A percentile compares a stretch with the other conserved stretches of the same genome.
Evolutionary conservation across 192 early-diverging fungal species (phyloP).

Genomic region (Backusella australiensis): DNA sequence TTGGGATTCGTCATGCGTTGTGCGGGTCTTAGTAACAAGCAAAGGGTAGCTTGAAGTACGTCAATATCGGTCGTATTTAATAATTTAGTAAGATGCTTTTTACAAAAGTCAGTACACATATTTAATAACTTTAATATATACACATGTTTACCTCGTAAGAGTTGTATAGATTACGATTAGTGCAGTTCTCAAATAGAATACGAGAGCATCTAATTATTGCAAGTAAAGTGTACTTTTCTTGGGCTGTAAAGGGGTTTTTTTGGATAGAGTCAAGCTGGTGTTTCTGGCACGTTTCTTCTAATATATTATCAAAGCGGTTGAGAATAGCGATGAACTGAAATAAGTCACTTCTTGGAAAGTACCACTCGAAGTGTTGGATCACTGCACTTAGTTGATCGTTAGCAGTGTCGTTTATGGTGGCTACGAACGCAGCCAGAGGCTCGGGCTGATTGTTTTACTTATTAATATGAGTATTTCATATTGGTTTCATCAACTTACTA

Average conservation of each 20-base stretch:
- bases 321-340: constrained; percentile 93
- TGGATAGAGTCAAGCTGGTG: constrained; percentile 67
- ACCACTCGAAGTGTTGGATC: constrained; percentile 65
- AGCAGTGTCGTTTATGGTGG: constrained; percentile 41
- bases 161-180: constrained; percentile 90
- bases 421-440: constrained; percentile 47
- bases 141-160: constrained; percentile 75
- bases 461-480: constrained; percentile 9
- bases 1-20: constrained; percentile 88
- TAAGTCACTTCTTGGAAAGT: constrained; percentile 84
- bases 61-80: constrained; percentile 77
- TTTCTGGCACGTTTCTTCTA: constrained; percentile 62
- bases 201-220: constrained; percentile 74
- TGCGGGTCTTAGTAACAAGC: constrained; percentile 80
- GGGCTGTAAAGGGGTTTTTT: constrained; percentile 49
- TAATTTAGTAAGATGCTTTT: constrained; percentile 74
- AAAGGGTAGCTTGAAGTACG: constrained; percentile 72
- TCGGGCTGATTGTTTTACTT: constrained; percentile 42
- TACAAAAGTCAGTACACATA: not conserved
- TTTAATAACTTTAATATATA: not conserved
- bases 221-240: constrained; percentile 54
- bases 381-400: constrained; percentile 55
- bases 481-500: constrained; percentile 41
- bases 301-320: constrained; percentile 86
- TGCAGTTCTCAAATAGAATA: constrained; percentile 88